Evolutionary conservation across 169 alveolate species (phyloP), one percentile per base, ranked within the genome.

Genomic region (Plasmodium gaboni): DNA sequence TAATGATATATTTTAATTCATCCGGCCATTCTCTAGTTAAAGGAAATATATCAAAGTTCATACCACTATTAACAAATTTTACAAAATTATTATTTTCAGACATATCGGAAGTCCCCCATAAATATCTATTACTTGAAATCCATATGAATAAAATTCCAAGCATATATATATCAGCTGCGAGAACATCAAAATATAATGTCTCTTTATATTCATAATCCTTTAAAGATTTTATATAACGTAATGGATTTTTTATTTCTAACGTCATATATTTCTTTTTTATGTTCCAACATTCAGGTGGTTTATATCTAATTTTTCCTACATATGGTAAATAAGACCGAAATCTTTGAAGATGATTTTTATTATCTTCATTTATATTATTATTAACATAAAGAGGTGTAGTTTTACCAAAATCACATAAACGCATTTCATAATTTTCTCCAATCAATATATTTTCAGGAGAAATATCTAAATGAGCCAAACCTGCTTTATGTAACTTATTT

Each of bases 251-350:
- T 22, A 63, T 57, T 69, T 78, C 46, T 73, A 74, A 60, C 24
- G 73, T 61, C n/a, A 38, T 93, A 51, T 93, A 76, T 48, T 61
- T 76, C 87, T 92, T 88, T 48, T 80, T 74, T 5, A 92, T 89
- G 19, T 74, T 76, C 96, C 96, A 94, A 85, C 95, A 92, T 51
- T 94, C 96, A 13, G 96, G 96, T 1, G 96, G 96, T 96, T 92
- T 93, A 53, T 94, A 94, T 6, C 95, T 94, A 7, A 95, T 96
- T 72, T 94, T 94, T 5, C 94, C 96, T n/a, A 94, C 91, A 32
- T 95, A 91, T 6, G 96, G 96, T 48, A 93, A 95, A 80, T 96
- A 94, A 60, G 95, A 91, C 6, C 88, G 90, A 73, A 92, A 92
- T 38, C 71, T 80, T 72, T 76, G 73, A 28, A 87, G 60, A 19